phyloP scores from a whole-genome alignment of 1,139 yeast genomes.

The Yamadazyma taylorii region DNA sequence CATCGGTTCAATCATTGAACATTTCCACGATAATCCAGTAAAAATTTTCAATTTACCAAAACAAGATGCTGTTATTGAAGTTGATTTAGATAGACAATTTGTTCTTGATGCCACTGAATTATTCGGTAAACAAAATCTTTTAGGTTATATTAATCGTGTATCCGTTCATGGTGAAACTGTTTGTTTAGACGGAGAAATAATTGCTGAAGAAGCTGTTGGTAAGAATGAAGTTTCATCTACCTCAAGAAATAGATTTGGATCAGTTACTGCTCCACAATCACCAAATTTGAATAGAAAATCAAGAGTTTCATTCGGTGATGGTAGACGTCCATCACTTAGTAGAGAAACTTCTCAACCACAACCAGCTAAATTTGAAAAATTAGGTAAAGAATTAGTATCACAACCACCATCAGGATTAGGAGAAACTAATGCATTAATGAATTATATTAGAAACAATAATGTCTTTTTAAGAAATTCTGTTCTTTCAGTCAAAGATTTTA shows the following conservation, averaged over 20 bases:
- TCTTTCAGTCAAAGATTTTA: conserved; percentile 82
- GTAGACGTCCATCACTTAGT: conserved; percentile 45
- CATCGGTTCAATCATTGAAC: conserved; percentile 65
- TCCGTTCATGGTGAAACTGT: conserved; percentile 75
- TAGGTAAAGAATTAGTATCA: conserved; percentile 72
- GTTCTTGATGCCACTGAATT: conserved; percentile 55
- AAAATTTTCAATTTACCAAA: conserved; percentile 81
- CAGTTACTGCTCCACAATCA: conserved; percentile 48
- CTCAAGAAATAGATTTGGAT: conserved; percentile 41
- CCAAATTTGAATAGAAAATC: conserved; percentile 43
- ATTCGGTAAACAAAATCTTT: conserved; percentile 49
- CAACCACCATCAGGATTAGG: conserved; percentile 69
- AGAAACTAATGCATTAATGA: conserved; percentile 75
- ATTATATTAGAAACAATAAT: conserved; percentile 76
- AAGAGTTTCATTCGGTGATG: conserved; percentile 49
- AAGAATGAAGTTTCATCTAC: conserved; percentile 45
- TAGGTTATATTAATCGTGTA: conserved; percentile 89
- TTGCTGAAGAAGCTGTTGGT: conserved; percentile 62
- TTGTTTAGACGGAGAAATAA: conserved; percentile 76
- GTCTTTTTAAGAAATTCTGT: conserved; percentile 88
- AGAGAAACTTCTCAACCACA: conserved; percentile 33
- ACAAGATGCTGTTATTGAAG: conserved; percentile 74
- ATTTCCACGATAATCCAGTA: conserved; percentile 82
- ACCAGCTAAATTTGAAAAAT: conserved; percentile 50
- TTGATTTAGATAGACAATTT: conserved; percentile 73